Evolutionary conservation across 2,329 filamentous ascomycete species (phyloP).

Genomic region (Fonsecaea erecta): DNA sequence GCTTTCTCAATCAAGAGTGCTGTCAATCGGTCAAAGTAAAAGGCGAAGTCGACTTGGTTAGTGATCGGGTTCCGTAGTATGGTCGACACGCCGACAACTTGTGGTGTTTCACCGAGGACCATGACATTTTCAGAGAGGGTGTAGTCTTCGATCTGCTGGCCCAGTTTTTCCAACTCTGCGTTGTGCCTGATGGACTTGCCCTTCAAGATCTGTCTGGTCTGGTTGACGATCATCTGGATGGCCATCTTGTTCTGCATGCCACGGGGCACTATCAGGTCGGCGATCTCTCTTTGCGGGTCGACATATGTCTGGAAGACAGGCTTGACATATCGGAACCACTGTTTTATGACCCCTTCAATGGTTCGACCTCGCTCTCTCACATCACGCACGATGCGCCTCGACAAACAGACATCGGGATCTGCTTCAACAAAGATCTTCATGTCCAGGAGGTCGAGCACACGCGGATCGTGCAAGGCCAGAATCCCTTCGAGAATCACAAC

Average conservation of each 20-base stretch:
- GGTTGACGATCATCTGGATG: slow-evolving; percentile 89
- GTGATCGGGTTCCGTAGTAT: slow-evolving; percentile 83
- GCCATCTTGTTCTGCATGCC: slow-evolving; percentile 94
- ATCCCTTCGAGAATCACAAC: slow-evolving; percentile 96
- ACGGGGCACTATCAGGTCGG: slow-evolving; percentile 90
- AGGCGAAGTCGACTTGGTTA: slow-evolving; percentile 86
- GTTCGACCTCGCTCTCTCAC: slow-evolving; percentile 87
- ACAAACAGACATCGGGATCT: slow-evolving; percentile 90
- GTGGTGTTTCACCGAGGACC: slow-evolving; percentile 74
- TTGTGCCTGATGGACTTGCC: slow-evolving; percentile 86
- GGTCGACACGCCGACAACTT: slow-evolving; percentile 86
- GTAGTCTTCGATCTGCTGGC: slow-evolving; percentile 70
- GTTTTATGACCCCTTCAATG: slow-evolving; percentile 94
- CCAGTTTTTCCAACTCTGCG: slow-evolving; percentile 75
- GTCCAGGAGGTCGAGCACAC: slow-evolving; percentile 84
- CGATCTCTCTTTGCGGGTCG: slow-evolving; percentile 76
- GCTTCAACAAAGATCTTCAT: slow-evolving; percentile 98
- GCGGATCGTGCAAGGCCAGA: slow-evolving; percentile 85
- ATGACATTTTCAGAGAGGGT: slow-evolving; percentile 76
- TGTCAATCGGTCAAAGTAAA: slow-evolving; percentile 91
- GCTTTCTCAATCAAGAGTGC: slow-evolving; percentile 82
- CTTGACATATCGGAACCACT: slow-evolving; percentile 96
- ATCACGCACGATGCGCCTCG: slow-evolving; percentile 83
- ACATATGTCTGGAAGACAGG: slow-evolving; percentile 96
- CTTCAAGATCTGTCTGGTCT: slow-evolving; percentile 83